Base-by-base conservation (phyloP, 148 eudicot species). In the Vaccinium macrocarpon region DNA sequence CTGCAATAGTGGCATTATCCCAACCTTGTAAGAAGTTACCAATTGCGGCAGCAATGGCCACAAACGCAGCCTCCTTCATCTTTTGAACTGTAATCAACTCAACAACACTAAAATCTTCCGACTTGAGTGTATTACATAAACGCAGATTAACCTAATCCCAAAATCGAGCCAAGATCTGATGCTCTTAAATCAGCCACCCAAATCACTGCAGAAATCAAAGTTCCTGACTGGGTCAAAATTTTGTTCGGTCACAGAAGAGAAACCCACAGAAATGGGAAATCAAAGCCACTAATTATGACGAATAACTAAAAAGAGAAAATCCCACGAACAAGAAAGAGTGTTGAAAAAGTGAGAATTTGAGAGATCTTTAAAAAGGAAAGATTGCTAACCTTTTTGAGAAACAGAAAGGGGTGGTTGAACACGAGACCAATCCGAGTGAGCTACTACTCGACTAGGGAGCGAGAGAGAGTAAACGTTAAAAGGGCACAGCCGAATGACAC, bases 1-100 rank as follows among this genome's bases (percentile, higher is more conserved):
- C 97, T 85, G 97, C 97, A 88, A 94, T 94, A 6, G 90, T 85
- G 0, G 97, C 97, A 90, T 94, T 94, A 87, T 94, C 97, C 95
- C 97, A 94, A 57, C 97, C 97, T 86, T 94, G 97, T 68, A 94
- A 84, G 66, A 94, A 86, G 84, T 94, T 94, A 48, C 97, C 97
- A 80, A 94, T 84, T 29, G 97, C 85, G 64, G 97, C 97, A 87
- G 94, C 87, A 90, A 91, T 81, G 83, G 97, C 97, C 75, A 91
- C 97, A 48, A 90, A 75, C 49, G 87, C 95, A 88, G 97, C 95
- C 25, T 89, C 93, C 82, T 88, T 92, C 97, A 92, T 94, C 81
- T 64, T 85, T 74, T 16, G 53, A 74, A 9, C 15, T 21, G 19
- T 23, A 38, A 68, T 10, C 42, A 68, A 68, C 52, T 49, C 6